Conservation (phyloP, 2,329 filamentous ascomycete genomes). For the Sphaerulina musiva region DNA sequence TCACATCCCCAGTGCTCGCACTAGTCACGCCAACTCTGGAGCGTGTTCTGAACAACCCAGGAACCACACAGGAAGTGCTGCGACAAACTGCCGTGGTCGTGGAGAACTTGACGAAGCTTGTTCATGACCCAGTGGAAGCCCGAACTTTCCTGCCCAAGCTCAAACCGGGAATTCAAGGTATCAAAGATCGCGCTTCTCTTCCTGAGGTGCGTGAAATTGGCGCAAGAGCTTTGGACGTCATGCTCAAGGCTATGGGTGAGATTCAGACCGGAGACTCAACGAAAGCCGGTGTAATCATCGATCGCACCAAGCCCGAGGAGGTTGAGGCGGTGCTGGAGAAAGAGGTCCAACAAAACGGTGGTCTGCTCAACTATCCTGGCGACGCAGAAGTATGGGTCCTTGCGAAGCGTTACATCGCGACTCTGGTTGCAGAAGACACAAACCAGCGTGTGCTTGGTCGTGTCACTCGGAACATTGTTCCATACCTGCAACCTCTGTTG, state of each 20-base stretch:
- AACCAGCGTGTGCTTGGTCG: constrained; percentile 74
- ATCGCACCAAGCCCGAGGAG: constrained; percentile 64
- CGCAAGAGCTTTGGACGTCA: constrained; percentile 72
- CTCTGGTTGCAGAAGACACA: constrained; percentile 81
- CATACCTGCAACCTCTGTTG: constrained; percentile 70
- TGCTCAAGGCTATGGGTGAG: constrained; percentile 85
- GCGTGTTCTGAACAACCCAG: constrained; percentile 84
- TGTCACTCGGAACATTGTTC: constrained; percentile 60
- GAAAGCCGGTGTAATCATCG: constrained; percentile 51
- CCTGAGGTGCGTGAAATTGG: constrained; percentile 92
- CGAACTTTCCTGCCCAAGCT: constrained; percentile 92
- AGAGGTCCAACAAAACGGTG: constrained; percentile 65
- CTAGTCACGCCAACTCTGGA: constrained; percentile 91
- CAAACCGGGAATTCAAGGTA: constrained; percentile 83
- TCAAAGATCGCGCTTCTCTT: constrained; percentile 79
- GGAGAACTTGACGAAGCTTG: constrained; percentile 96
- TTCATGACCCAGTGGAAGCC: constrained; percentile 91
- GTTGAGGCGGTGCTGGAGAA: constrained; percentile 68
- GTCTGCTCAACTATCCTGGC: constrained; percentile 55
- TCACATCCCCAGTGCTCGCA: constrained; percentile 90
- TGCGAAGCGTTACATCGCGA: constrained; percentile 66
- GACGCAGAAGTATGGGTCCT: constrained; percentile 57
- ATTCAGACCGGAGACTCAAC: constrained; percentile 40
- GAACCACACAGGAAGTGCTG: constrained; percentile 86
- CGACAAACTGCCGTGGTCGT: constrained; percentile 94